Conservation (phyloP, 2,329 filamentous ascomycete species). For the Graphium sp. region DNA sequence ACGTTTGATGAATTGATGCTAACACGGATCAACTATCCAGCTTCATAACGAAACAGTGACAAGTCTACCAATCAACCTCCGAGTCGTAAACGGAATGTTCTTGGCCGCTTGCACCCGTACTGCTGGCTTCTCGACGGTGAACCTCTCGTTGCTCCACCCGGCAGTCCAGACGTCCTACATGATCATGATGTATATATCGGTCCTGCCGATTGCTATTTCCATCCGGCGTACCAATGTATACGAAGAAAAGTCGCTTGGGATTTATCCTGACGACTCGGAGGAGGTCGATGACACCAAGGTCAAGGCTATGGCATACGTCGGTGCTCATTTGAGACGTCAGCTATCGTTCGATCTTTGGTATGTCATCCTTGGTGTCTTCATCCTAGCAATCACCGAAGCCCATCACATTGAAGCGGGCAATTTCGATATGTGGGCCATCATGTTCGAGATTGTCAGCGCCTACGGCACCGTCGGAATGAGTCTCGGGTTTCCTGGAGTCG, state of each 20-base stretch:
- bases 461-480: conserved; percentile 91
- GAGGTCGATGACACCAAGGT: conserved; percentile 26
- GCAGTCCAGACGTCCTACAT: conserved; percentile 88
- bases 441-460: conserved; percentile 80
- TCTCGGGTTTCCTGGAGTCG: conserved; percentile 59
- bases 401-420: conserved; percentile 41
- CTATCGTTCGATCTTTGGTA: conserved; percentile 97
- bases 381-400: conserved; percentile 82
- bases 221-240: conserved; percentile 92
- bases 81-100: conserved; percentile 75
- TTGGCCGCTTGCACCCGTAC: conserved; percentile 82
- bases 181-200: conserved; percentile 99
- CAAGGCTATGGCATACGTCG: conserved; percentile 51
- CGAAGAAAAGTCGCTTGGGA: conserved; percentile 72
- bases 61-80: conserved; percentile 50
- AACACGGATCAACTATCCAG: conserved; percentile 17
- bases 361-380: conserved; percentile 82
- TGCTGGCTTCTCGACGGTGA: conserved; percentile 74
- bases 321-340: conserved; percentile 79
- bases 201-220: conserved; percentile 91
- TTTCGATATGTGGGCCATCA: conserved; percentile 50
- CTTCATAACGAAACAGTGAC: conserved; percentile 56
- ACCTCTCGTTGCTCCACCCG: conserved; percentile 62
- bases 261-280: conserved; percentile 38
- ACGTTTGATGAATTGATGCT: conserved; percentile 1